phyloP scores from a whole-genome alignment of 345 rosid species.

The Brassica nigra region DNA sequence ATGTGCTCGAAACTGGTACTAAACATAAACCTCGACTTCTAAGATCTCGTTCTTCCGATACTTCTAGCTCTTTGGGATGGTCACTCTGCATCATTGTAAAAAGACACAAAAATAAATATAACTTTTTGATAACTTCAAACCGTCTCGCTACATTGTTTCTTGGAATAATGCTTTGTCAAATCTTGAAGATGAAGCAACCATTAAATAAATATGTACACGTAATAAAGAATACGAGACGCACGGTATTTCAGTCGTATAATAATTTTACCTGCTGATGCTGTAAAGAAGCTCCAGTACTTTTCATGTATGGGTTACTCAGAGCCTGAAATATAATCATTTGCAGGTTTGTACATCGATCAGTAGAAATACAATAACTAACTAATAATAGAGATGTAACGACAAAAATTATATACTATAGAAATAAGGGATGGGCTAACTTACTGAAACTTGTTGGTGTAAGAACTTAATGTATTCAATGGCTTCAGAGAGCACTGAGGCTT shows the following conservation, averaged over 20 bases:
- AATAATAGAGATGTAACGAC: not conserved
- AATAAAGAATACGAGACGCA: constrained; percentile 25
- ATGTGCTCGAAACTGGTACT: constrained; percentile 88
- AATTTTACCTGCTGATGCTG: constrained; percentile 69
- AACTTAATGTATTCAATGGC: constrained; percentile 95
- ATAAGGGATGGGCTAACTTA: constrained; percentile 50
- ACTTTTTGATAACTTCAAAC: not conserved
- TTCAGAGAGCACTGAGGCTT: constrained; percentile 98
- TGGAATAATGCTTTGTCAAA: constrained; percentile 20
- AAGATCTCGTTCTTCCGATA: constrained; percentile 70
- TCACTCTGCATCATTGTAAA: constrained; percentile 43
- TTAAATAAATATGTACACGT: not conserved
- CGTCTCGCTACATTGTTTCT: constrained; percentile 29
- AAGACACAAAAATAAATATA: not conserved
- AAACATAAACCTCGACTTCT: constrained; percentile 88
- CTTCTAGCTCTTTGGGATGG: constrained; percentile 61
- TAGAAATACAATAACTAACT: constrained; percentile 20
- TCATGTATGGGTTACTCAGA: constrained; percentile 87
- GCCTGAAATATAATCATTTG: constrained; percentile 55
- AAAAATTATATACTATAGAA: constrained; percentile 6
- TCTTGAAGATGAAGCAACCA: constrained; percentile 41
- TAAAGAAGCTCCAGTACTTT: constrained; percentile 70
- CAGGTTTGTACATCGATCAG: constrained; percentile 35
- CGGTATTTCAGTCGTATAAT: constrained; percentile 24
- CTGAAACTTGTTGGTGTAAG: constrained; percentile 87